phyloP scores from a whole-genome alignment of 1,284 basidiomycete genomes.

The Cryptococcus sp. region DNA sequence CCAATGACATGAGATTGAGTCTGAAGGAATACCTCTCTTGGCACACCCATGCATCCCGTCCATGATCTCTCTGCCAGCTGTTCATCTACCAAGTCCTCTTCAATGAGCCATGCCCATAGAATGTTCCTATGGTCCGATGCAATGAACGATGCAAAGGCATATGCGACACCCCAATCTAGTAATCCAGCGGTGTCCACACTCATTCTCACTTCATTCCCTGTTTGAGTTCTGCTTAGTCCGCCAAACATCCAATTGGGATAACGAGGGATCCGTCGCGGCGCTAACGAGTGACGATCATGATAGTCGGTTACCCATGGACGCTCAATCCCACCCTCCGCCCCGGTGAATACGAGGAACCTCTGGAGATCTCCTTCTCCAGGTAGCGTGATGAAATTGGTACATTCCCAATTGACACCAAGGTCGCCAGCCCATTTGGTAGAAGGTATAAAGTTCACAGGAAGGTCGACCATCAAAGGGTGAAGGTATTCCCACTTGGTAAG shows the following conservation, averaged over 20 bases:
- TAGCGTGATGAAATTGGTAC: conserved; percentile 10
- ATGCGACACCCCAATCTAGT: conserved; percentile 15
- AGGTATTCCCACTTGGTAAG: conserved; percentile 15
- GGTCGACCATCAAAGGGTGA: conserved; percentile 2
- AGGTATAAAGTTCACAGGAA: conserved; percentile 1
- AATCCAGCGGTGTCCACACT: conserved; percentile 3
- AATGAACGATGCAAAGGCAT: conserved; percentile 12
- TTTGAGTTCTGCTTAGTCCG: neutral
- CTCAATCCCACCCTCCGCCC: conserved; percentile 5
- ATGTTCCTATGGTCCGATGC: conserved; percentile 5
- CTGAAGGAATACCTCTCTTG: conserved; percentile 15
- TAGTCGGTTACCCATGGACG: neutral
- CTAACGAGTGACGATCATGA: neutral
- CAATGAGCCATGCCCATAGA: conserved; percentile 19
- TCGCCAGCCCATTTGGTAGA: conserved; percentile 9
- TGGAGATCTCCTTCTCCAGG: neutral
- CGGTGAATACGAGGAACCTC: neutral
- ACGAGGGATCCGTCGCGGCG: neutral
- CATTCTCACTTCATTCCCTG: neutral
- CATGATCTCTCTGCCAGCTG: conserved; percentile 9
- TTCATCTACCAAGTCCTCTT: conserved; percentile 13
- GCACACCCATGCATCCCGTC: conserved; percentile 18
- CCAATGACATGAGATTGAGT: conserved; percentile 1
- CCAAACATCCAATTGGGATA: conserved; percentile 4
- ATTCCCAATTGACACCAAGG: conserved; percentile 20